These are phyloP conservation scores for Aspergillus felis DNA, from an alignment of 2,329 filamentous ascomycete species.

Conservation along the genomic window DNA sequence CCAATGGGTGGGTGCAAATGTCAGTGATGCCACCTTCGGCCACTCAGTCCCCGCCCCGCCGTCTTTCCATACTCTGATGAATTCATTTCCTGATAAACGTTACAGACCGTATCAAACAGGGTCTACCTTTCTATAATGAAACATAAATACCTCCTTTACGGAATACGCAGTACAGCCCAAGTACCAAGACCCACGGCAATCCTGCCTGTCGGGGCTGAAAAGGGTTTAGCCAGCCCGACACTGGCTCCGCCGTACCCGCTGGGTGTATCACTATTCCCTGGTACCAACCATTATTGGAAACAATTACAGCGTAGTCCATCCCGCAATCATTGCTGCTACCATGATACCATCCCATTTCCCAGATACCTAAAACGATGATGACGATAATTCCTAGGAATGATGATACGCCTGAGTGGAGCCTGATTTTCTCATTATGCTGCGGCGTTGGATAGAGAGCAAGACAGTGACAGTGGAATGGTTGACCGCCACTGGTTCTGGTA, in stretches of 20 bases:
- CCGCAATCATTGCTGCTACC: slow-evolving; percentile 1
- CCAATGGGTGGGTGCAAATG: background rate
- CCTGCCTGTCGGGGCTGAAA: background rate
- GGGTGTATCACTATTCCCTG: background rate
- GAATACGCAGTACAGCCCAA: background rate
- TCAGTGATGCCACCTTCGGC: background rate
- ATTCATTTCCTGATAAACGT: background rate
- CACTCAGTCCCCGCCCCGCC: background rate
- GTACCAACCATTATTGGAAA: background rate
- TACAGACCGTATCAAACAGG: background rate
- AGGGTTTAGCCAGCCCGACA: background rate
- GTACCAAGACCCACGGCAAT: background rate
- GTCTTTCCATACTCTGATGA: background rate
- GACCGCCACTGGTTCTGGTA: slow-evolving; percentile 13
- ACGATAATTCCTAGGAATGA: slow-evolving; percentile 40
- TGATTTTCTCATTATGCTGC: background rate
- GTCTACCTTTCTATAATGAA: background rate
- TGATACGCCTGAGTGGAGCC: slow-evolving; percentile 28
- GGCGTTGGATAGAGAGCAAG: background rate
- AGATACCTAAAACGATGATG: slow-evolving; percentile 17
- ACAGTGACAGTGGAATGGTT: background rate
- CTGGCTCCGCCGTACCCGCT: slow-evolving; percentile 8
- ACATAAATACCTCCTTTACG: background rate
- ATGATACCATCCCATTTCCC: background rate
- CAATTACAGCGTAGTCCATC: no score